Base-by-base conservation (phyloP, 306 rosid genomes). In the Rubus idaeus region DNA sequence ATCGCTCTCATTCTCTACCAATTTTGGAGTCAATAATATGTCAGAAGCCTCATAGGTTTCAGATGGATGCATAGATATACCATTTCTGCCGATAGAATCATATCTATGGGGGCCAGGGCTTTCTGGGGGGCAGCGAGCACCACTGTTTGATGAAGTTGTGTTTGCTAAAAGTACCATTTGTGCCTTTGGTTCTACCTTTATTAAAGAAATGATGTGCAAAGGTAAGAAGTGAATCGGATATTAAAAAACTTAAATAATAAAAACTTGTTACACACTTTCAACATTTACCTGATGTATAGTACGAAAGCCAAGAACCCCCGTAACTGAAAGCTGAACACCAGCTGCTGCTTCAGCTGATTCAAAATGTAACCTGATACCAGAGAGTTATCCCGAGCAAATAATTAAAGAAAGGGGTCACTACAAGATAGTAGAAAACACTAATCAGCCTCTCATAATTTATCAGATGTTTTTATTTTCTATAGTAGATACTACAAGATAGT, bases 261-360 rank as follows among this genome's bases (percentile, higher is more conserved):
- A 30, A 69, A 41, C 21, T 35, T 46, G 58, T 35, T 16, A 7
- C 40, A 60, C 75, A 55, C 57, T 53, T 77, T 66, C 62, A 37
- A 70, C 72, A 77, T 62, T 65, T 85, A 94, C 98, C 97, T 92
- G 98, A 90, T 90, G 87, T 70, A 85, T 60, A 55, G 98, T 88
- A 72, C 98, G 97, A 78, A 92, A 92, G 80, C 98, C 98, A 70
- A 94, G 98, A 78, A 77, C 84, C 55, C 98, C 98, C 5, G 98
- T 94, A 78, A 94, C 84, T 77, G 97, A 95, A 71, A 95, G 95
- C 86, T 92, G 85, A 84, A 95, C 88, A 77, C 96, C 97, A 76
- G 92, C 84, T 71, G 93, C 91, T 78, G 68, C 80, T 87, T 89
- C 96, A 78, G 97, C 96, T 70, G 89, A 89, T 81, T 95, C 92